A percentile compares a stretch with the other conserved stretches of the same genome.
phyloP scores from a whole-genome alignment of 2,329 filamentous ascomycete genomes.

The Clonostachys byssicola region DNA sequence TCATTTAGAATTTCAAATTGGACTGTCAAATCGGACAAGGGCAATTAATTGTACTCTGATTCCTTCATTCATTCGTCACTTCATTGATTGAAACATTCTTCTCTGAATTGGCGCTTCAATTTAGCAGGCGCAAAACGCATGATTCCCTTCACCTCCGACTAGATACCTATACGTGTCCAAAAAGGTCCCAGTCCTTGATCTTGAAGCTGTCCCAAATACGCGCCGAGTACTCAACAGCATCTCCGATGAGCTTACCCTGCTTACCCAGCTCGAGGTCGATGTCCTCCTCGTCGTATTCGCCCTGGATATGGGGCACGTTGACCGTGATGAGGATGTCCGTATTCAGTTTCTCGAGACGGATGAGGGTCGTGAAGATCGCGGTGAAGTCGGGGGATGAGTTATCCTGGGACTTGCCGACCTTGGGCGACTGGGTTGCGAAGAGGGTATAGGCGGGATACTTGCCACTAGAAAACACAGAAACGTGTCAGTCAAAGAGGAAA shows the following conservation, averaged over 20 bases:
- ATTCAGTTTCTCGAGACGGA: constrained; percentile 68
- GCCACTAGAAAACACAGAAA: constrained; percentile 10
- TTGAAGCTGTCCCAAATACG: constrained; percentile 70
- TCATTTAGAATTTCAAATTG: too few species aligned
- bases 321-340: constrained; percentile 84
- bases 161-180: constrained; percentile 30
- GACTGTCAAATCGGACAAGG: too few species aligned
- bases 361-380: constrained; percentile 70
- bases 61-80: neutral
- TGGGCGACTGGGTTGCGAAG: constrained; percentile 59
- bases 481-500: neutral
- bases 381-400: constrained; percentile 57
- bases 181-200: constrained; percentile 78
- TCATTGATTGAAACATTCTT: neutral
- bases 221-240: constrained; percentile 63
- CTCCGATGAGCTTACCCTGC: constrained; percentile 63
- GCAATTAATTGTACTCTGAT: neutral
- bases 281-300: constrained; percentile 69
- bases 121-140: too few species aligned
- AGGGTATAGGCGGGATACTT: constrained; percentile 63
- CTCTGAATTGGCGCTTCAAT: neutral
- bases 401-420: constrained; percentile 22
- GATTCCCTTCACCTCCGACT: too few species aligned
- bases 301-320: constrained; percentile 80
- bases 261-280: constrained; percentile 64